A percentile compares a stretch with the other conserved stretches of the same genome.
Evolutionary conservation across 1,284 basidiomycete genomes (phyloP).

Genomic region (Vanrija sp.): DNA sequence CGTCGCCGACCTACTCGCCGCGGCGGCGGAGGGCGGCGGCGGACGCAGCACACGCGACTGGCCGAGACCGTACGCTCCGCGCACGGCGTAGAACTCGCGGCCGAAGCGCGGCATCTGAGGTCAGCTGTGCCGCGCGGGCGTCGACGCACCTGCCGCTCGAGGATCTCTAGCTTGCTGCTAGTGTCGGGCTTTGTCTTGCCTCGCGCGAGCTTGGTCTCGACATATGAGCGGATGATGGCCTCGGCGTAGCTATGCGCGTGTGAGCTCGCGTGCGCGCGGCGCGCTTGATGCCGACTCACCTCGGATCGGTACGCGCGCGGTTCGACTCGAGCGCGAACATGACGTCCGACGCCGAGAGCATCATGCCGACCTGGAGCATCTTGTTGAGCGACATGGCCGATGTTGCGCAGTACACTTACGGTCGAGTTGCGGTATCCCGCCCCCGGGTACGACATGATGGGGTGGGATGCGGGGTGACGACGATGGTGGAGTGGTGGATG

Average conservation of each 20-base stretch:
- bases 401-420: too few species aligned
- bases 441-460: too few species aligned
- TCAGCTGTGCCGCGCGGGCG: too few species aligned
- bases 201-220: conserved; percentile 26
- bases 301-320: conserved; percentile 12
- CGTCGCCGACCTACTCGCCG: too few species aligned
- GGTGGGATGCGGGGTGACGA: too few species aligned
- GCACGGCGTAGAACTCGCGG: conserved; percentile 19
- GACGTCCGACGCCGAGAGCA: background rate
- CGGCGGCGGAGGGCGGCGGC: background rate
- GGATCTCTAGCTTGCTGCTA: conserved; percentile 23
- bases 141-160: conserved; percentile 25
- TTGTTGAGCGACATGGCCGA: too few species aligned
- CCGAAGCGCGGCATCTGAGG: conserved; percentile 20
- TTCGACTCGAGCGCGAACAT: conserved; percentile 9
- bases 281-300: background rate
- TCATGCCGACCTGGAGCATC: background rate
- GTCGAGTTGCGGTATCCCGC: too few species aligned
- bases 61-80: conserved; percentile 18
- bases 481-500: too few species aligned
- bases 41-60: conserved; percentile 16
- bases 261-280: background rate
- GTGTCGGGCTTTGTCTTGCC: conserved; percentile 24
- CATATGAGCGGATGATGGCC: conserved; percentile 29
- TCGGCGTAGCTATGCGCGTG: conserved; percentile 29